Conservation (phyloP, 1,284 basidiomycete species). For the Gomphus bonarii region DNA sequence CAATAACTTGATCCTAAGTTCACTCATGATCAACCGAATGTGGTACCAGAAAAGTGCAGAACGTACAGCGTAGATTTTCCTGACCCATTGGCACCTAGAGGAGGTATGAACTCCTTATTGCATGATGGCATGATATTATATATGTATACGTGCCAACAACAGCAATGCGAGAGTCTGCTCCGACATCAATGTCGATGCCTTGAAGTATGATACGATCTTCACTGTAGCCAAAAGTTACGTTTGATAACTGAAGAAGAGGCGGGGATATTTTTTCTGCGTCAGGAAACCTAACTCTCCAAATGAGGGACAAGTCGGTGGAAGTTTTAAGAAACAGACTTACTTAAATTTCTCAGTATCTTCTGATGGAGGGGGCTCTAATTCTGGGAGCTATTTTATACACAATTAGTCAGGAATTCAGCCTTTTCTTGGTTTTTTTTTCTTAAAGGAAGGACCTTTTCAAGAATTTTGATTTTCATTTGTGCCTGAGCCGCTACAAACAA, state of each 20-base stretch:
- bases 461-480: constrained; percentile 95
- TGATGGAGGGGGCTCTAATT: constrained; percentile 84
- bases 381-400: constrained; percentile 53
- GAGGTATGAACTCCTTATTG: background rate
- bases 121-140: background rate
- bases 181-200: constrained; percentile 83
- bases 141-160: constrained; percentile 56
- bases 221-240: constrained; percentile 87
- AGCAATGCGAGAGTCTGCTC: constrained; percentile 82
- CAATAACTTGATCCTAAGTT: constrained; percentile 77
- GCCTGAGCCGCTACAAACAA: constrained; percentile 67
- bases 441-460: constrained; percentile 65
- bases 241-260: constrained; percentile 89
- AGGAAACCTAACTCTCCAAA: constrained; percentile 51
- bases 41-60: background rate
- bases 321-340: constrained; percentile 25
- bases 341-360: constrained; percentile 88
- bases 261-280: constrained; percentile 95
- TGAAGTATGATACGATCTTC: constrained; percentile 75
- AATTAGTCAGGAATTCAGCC: background rate
- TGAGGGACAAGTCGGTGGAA: background rate
- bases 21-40: background rate
- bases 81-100: constrained; percentile 48
- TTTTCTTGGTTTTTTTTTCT: background rate
- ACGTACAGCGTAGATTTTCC: constrained; percentile 72